Conservation (phyloP, 2,329 filamentous ascomycete species). For the Alternaria infectoria region DNA sequence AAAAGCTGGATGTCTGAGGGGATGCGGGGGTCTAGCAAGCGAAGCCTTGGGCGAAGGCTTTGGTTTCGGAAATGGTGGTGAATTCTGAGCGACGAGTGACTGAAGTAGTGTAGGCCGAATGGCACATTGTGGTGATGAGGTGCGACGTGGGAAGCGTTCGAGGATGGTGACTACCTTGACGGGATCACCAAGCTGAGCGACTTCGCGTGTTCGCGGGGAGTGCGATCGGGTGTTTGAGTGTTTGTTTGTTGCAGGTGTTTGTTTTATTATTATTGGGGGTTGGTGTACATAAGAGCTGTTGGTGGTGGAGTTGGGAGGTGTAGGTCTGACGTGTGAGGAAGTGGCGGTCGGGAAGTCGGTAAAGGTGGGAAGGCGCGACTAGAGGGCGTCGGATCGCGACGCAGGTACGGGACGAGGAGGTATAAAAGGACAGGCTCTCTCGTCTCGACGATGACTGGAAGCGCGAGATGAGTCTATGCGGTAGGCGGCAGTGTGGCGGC, state of each 20-base stretch:
- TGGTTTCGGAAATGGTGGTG: slow-evolving; percentile 46
- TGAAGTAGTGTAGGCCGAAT: slow-evolving; percentile 46
- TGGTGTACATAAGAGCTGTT: slow-evolving; percentile 24
- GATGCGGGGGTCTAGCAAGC: slow-evolving; percentile 46
- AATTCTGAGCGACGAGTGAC: slow-evolving; percentile 53
- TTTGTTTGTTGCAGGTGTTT: slow-evolving; percentile 20
- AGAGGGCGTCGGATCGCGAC: slow-evolving; percentile 10
- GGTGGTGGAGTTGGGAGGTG: slow-evolving; percentile 19
- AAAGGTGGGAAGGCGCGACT: slow-evolving; percentile 22
- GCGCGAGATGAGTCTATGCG: slow-evolving; percentile 28
- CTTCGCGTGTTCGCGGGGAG: slow-evolving; percentile 29
- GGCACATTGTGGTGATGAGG: slow-evolving; percentile 45
- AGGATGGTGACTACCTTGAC: slow-evolving; percentile 33
- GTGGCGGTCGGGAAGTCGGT: slow-evolving; percentile 35
- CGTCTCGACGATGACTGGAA: slow-evolving; percentile 22
- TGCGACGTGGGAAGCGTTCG: slow-evolving; percentile 36
- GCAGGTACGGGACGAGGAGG: slow-evolving; percentile 15
- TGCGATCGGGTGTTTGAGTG: slow-evolving; percentile 8
- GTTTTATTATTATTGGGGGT: slow-evolving; percentile 37
- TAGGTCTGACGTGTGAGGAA: slow-evolving; percentile 36
- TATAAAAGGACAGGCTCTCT: slow-evolving; percentile 23
- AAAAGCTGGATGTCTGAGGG: slow-evolving; percentile 44
- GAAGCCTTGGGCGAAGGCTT: slow-evolving; percentile 48
- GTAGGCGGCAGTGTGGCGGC: slow-evolving; percentile 38
- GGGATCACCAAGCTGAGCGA: slow-evolving; percentile 39